Percentiles rank a stretch among this genome's conserved stretches.
phyloP scores from a whole-genome alignment of 441 rosid genomes.

The Omphalea diandra region DNA sequence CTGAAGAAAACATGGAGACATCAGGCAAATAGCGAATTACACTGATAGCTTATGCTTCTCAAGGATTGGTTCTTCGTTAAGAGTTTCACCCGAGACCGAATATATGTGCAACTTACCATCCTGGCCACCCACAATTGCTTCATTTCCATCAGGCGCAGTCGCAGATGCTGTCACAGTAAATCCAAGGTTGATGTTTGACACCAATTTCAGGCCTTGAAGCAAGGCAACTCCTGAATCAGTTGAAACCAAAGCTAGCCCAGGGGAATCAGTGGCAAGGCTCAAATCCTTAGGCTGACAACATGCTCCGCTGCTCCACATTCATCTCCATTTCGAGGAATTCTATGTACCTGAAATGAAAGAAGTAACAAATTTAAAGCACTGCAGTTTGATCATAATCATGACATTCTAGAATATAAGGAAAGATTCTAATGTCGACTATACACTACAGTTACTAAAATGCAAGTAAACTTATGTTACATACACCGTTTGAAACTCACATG shows the following conservation, averaged over 20 bases:
- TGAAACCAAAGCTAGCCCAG: conserved; percentile 66
- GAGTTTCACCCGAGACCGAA: conserved; percentile 64
- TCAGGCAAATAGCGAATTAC: conserved; percentile 87
- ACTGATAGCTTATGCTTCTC: conserved; percentile 89
- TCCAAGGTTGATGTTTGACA: conserved; percentile 71
- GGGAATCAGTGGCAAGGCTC: conserved; percentile 64
- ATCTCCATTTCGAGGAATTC: conserved; percentile 62
- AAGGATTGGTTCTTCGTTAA: conserved; percentile 70
- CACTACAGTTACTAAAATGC: not conserved
- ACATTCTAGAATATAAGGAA: not conserved
- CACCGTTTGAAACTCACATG: too few relatives aligned
- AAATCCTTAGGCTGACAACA: conserved; percentile 85
- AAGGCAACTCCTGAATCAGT: conserved; percentile 79
- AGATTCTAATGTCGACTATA: not conserved
- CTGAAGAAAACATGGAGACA: conserved; percentile 89
- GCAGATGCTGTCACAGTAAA: conserved; percentile 81
- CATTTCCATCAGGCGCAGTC: conserved; percentile 82
- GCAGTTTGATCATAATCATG: not conserved
- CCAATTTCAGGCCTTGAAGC: conserved; percentile 59
- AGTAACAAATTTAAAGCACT: not conserved
- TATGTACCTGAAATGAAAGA: conserved; percentile 47
- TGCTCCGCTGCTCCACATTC: conserved; percentile 64
- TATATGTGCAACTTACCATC: conserved; percentile 83
- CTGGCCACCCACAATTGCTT: conserved; percentile 81
- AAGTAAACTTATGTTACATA: not conserved